Evolutionary conservation across 2,329 filamentous ascomycete species (phyloP).

Genomic region (Fusarium sp.): DNA sequence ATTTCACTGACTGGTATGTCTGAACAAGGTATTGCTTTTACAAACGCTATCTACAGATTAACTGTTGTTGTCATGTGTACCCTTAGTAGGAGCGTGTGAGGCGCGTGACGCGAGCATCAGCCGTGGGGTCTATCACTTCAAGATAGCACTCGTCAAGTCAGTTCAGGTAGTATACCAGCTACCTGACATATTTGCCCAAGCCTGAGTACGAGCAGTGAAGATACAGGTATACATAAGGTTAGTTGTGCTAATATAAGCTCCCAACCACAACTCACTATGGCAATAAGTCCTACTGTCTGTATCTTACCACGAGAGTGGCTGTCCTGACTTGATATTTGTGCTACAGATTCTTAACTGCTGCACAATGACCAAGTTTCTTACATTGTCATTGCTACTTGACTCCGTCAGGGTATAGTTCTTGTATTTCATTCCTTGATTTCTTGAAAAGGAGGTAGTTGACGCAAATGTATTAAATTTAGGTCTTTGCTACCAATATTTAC

Average conservation of each 20-base stretch:
- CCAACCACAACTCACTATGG: background rate
- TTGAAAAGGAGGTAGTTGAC: background rate
- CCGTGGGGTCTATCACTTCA: too few relatives aligned
- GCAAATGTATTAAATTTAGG: accelerated
- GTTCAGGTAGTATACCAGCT: too few relatives aligned
- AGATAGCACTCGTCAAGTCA: too few relatives aligned
- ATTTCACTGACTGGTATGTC: background rate
- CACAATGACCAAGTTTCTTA: accelerated
- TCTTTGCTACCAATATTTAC: accelerated
- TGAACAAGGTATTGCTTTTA: background rate
- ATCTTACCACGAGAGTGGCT: background rate
- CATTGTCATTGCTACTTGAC: too few relatives aligned
- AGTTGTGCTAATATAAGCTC: too few relatives aligned
- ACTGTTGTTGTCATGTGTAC: background rate
- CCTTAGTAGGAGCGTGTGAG: too few relatives aligned
- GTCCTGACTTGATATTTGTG: background rate
- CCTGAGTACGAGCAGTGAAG: background rate
- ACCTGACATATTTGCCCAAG: too few relatives aligned
- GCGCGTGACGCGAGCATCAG: too few relatives aligned
- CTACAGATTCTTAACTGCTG: background rate
- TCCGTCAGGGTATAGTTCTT: background rate
- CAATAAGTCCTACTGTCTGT: background rate
- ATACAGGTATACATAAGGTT: too few relatives aligned
- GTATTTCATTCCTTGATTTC: accelerated
- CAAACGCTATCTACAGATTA: background rate